Base-by-base conservation (phyloP, 2,329 filamentous ascomycete genomes). In the Hypocreales sp. region DNA sequence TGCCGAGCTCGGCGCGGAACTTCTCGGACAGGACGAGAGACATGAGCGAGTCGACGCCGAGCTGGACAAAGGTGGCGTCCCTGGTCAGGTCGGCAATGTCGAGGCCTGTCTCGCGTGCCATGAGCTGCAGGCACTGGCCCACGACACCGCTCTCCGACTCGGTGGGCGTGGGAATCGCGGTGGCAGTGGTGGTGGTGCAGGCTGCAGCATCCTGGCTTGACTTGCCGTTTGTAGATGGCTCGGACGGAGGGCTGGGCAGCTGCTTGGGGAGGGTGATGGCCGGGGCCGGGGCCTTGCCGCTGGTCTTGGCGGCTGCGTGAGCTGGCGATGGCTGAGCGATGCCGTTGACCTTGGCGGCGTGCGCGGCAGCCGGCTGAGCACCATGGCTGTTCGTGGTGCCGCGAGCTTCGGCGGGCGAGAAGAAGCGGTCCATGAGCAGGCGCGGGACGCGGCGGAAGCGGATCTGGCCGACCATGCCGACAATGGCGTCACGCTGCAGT, bases 401-500 rank as follows among this genome's bases (percentile, higher is more conserved):
- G n/a, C n/a, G n/a, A n/a, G n/a, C n/a, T n/a, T n/a, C n/a, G n/a
- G n/a, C n/a, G n/a, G n/a, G n/a, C n/a, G n/a, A n/a, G 34, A 80
- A 53, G 46, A 80, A 64, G 38, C 72, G 63, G 55, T 78, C 74
- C 35, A 79, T 57, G 13, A 74, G 59, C 39, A 67, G 66, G 40
- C 74, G 72, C 23, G 73, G 72, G 28, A 78, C 73, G 39, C 69
- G 61, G 45, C 72, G 67, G 58, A 79, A 79, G 48, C 70, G 69
- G 35, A 78, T 61, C 24, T 72, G 70, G 24, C 56, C 58, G 21
- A 47, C 45, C 10, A 64, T 43, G 28, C 60, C 62, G 19, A 67
- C 56, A 25, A 66, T 50, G 30, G 40, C 54, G 23, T 61, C 58
- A 22, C 58, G 58, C 21, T 69, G 62, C 27, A 70, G 65, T 33